Evolutionary conservation across 257 asterid genomes (phyloP), one percentile per base, ranked within the genome.

Genomic region (Solanum piurae): DNA sequence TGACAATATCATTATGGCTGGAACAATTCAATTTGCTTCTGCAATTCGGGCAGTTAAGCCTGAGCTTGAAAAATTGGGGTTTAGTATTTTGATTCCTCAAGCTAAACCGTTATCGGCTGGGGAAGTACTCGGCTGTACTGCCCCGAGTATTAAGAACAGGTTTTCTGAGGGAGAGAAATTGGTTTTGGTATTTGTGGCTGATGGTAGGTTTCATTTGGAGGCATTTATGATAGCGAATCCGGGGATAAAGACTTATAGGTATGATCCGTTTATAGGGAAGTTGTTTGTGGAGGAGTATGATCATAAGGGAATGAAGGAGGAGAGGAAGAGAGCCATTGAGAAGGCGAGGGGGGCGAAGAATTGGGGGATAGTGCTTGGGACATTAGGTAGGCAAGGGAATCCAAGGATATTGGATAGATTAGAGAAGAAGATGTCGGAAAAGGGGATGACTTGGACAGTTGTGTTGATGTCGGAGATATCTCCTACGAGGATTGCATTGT

Each of bases 161-260:
- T 71, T 23, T n/a, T 46, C 27, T 73, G 80, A 89, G 12, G 91
- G 25, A 0, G 93, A 91, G 38, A 92, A 91, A 12, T 90, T 92
- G 75, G 94, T 94, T 64, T 92, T 96, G 60, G 92, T 97, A 74
- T 97, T 97, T 84, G 98, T 95, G 68, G 98, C 98, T 14, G 99
- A 97, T 89, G 99, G 99, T 74, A 94, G 99, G 89, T 97, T 97
- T 88, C 99, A 97, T 94, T 88, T 95, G 87, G 98, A 97, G 90
- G 99, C 99, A 6, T 95, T 97, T 83, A 97, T 97, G 99, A 97
- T 97, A 77, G 99, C 99, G 1, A 97, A 97, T 90, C 99, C 99
- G 0, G 92, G 91, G 75, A 86, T 96, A 37, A 93, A 68, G 88
- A 88, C 99, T 4, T 95, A 95, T 68, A 89, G 99, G 68, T 97